These are phyloP conservation scores for Nelumbo lutea DNA, from an alignment of 164 flowering plant genomes.

Conservation along the genomic window DNA sequence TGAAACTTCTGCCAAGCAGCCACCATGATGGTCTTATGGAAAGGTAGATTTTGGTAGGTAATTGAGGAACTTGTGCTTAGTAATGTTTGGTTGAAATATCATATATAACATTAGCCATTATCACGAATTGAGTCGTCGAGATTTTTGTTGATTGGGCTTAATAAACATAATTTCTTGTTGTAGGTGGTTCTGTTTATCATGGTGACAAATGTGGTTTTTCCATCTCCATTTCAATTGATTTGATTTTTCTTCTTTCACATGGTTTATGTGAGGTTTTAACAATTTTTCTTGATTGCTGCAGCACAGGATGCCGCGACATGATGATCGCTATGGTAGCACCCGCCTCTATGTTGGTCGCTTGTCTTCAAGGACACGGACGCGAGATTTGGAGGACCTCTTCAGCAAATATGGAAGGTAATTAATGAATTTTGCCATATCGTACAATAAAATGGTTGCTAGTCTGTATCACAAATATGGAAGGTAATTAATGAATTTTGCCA, in stretches of 20 bases:
- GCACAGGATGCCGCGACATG: slow-evolving; percentile 62
- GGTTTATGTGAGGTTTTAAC: background rate
- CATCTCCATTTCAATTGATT: background rate
- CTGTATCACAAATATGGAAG: slow-evolving; percentile 53
- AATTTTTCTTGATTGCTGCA: slow-evolving; percentile 19
- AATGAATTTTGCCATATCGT: background rate
- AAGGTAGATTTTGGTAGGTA: too few relatives aligned
- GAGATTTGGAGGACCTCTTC: slow-evolving; percentile 62
- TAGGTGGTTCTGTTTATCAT: background rate
- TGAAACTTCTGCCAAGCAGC: too few relatives aligned
- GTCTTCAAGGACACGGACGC: slow-evolving; percentile 65
- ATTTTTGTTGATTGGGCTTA: background rate
- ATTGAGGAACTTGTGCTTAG: too few relatives aligned
- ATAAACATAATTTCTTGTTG: background rate
- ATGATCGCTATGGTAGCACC: slow-evolving; percentile 46
- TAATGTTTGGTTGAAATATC: too few relatives aligned
- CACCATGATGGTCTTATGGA: too few relatives aligned
- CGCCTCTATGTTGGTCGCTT: slow-evolving; percentile 79
- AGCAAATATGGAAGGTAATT: slow-evolving; percentile 74
- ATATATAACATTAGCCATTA: too few relatives aligned
- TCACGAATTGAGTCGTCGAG: too few relatives aligned
- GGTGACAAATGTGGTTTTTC: background rate
- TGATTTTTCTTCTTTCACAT: background rate
- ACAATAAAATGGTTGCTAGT: background rate
- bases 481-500: slow-evolving; percentile 22